Conservation (phyloP, 768 basidiomycete species). For the Lentinula sp. region DNA sequence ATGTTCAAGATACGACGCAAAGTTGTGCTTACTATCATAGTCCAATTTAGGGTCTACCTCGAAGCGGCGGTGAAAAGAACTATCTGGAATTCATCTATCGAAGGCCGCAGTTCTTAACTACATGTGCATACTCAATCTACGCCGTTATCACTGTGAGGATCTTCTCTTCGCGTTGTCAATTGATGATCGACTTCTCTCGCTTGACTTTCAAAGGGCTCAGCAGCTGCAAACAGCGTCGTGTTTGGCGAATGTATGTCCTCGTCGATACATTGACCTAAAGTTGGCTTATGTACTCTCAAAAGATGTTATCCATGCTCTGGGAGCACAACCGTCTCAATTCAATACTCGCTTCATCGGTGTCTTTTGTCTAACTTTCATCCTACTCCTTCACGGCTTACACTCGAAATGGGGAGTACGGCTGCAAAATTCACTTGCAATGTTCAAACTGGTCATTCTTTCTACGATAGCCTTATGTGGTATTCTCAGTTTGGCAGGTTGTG, state of each 20-base stretch:
- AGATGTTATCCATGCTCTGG: slow-evolving; percentile 58
- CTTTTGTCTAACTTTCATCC: slow-evolving; percentile 47
- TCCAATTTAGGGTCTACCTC: slow-evolving; percentile 50
- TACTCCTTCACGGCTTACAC: slow-evolving; percentile 49
- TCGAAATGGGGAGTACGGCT: slow-evolving; percentile 51
- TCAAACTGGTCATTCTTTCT: slow-evolving; percentile 53
- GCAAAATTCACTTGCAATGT: slow-evolving; percentile 57
- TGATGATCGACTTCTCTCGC: neutral
- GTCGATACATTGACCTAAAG: neutral
- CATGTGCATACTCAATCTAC: slow-evolving; percentile 55
- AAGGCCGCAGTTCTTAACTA: slow-evolving; percentile 52
- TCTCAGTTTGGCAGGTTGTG: slow-evolving; percentile 39
- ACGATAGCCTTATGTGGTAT: slow-evolving; percentile 50
- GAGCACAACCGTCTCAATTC: slow-evolving; percentile 34
- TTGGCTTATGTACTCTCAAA: neutral
- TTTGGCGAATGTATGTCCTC: slow-evolving; percentile 61
- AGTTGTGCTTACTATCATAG: neutral
- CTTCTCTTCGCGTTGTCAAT: neutral
- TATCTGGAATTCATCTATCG: slow-evolving; percentile 70
- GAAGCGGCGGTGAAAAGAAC: slow-evolving; percentile 72
- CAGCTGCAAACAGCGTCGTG: slow-evolving; percentile 54
- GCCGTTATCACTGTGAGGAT: slow-evolving; percentile 48
- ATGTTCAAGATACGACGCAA: neutral
- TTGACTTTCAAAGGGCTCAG: slow-evolving; percentile 37
- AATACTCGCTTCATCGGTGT: slow-evolving; percentile 50